Evolutionary conservation across 805 yeast species (phyloP).

Genomic region (Aciculoconidium aculeatum): DNA sequence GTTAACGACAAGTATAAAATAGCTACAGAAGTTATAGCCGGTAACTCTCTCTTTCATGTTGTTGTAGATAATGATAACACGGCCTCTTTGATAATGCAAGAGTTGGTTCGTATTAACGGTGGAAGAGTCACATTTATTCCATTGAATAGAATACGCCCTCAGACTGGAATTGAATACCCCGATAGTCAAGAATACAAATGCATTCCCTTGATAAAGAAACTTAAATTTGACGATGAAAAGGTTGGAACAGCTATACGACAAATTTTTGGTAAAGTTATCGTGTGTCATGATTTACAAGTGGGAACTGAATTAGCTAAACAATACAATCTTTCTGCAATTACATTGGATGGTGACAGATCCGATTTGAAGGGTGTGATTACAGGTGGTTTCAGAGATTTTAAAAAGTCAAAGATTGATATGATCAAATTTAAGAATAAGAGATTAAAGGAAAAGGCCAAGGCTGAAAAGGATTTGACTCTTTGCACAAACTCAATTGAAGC

Average conservation of each 20-base stretch:
- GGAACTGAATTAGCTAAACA: conserved; percentile 64
- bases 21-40: conserved; percentile 88
- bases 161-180: conserved; percentile 48
- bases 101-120: conserved; percentile 57
- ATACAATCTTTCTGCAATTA: conserved; percentile 66
- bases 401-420: conserved; percentile 63
- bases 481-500: conserved; percentile 32
- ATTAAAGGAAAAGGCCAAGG: conserved; percentile 39
- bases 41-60: conserved; percentile 76
- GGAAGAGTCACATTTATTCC: conserved; percentile 95
- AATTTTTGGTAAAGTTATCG: conserved; percentile 76
- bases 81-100: conserved; percentile 74
- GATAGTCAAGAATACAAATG: conserved; percentile 49
- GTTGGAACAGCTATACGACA: conserved; percentile 67
- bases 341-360: conserved; percentile 88
- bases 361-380: conserved; percentile 78
- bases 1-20: conserved; percentile 78
- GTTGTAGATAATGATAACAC: conserved; percentile 86
- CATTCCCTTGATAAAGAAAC: conserved; percentile 73
- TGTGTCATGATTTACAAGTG: conserved; percentile 60
- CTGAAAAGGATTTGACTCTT: conserved; percentile 32
- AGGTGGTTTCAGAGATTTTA: conserved; percentile 80
- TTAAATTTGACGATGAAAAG: conserved; percentile 49
- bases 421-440: conserved; percentile 52
- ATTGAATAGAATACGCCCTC: conserved; percentile 53